Percentiles rank a stretch among this genome's conserved stretches.
These are phyloP conservation scores for Smittium culicis DNA, from an alignment of 371 early-diverging fungal species.

Conservation along the genomic window DNA sequence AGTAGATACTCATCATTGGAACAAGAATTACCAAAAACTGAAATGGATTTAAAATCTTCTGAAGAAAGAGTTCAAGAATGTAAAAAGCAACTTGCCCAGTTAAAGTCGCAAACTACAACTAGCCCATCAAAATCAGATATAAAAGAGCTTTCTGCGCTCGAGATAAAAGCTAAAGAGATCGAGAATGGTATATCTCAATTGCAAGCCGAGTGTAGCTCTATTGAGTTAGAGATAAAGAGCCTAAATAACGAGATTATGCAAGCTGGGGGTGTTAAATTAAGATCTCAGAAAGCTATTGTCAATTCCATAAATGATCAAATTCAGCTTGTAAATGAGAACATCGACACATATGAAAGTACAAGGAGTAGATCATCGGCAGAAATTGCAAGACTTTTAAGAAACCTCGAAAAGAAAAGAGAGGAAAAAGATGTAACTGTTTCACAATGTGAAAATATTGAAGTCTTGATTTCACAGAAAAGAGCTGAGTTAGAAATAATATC, in stretches of 20 bases:
- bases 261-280: constrained; percentile 73
- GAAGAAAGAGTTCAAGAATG: constrained; percentile 41
- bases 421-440: background rate
- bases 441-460: constrained; percentile 3
- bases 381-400: background rate
- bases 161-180: constrained; percentile 14
- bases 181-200: constrained; percentile 20
- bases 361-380: background rate
- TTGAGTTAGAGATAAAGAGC: constrained; percentile 49
- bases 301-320: constrained; percentile 70
- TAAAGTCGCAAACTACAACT: constrained; percentile 12
- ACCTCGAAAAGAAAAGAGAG: background rate
- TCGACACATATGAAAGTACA: constrained; percentile 20
- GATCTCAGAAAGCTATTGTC: constrained; percentile 72
- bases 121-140: constrained; percentile 17
- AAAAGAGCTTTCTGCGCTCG: constrained; percentile 13
- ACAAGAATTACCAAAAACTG: constrained; percentile 48
- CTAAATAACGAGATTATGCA: constrained; percentile 80
- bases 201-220: constrained; percentile 33
- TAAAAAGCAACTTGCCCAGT: constrained; percentile 27
- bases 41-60: constrained; percentile 55
- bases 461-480: background rate
- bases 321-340: constrained; percentile 32
- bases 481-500: background rate
- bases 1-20: constrained; percentile 48